These are phyloP conservation scores for Raddia distichophylla DNA, from an alignment of 176 grass and related monocot genomes.

Conservation along the genomic window DNA sequence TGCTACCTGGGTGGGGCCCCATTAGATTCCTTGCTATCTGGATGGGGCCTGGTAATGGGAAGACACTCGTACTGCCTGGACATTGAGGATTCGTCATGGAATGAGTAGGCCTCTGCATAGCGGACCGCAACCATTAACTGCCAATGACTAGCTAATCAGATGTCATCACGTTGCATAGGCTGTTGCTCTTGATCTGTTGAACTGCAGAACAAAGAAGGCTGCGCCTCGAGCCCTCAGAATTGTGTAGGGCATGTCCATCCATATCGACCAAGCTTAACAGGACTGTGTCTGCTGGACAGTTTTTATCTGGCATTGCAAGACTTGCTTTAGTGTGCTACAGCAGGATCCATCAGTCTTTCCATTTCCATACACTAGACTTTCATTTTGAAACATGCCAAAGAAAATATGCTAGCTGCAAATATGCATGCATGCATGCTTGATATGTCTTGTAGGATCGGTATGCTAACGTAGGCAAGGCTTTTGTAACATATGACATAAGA, in stretches of 20 bases:
- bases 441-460: conserved; percentile 52
- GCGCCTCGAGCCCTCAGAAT: not conserved
- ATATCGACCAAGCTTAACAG: conserved; percentile 11
- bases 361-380: conserved; percentile 46
- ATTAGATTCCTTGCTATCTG: no score
- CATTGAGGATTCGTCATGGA: not conserved
- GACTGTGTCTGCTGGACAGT: conserved; percentile 32
- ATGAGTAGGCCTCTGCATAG: not conserved
- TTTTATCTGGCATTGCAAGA: conserved; percentile 21
- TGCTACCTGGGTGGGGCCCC: not conserved
- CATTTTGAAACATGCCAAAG: conserved; percentile 49
- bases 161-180: conserved; percentile 11
- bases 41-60: not conserved
- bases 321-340: conserved; percentile 35
- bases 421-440: conserved; percentile 46
- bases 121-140: not conserved
- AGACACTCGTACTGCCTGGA: conserved; percentile 6
- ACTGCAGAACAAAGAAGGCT: conserved; percentile 1
- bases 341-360: conserved; percentile 27
- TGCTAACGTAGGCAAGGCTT: conserved; percentile 63
- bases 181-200: conserved; percentile 26
- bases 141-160: conserved; percentile 9
- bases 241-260: not conserved
- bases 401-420: conserved; percentile 39
- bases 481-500: conserved; percentile 62